Percentiles rank a stretch among this genome's conserved stretches.
These are phyloP conservation scores for Scheffersomyces insectosa DNA, from an alignment of 1,139 yeast species.

Conservation along the genomic window DNA sequence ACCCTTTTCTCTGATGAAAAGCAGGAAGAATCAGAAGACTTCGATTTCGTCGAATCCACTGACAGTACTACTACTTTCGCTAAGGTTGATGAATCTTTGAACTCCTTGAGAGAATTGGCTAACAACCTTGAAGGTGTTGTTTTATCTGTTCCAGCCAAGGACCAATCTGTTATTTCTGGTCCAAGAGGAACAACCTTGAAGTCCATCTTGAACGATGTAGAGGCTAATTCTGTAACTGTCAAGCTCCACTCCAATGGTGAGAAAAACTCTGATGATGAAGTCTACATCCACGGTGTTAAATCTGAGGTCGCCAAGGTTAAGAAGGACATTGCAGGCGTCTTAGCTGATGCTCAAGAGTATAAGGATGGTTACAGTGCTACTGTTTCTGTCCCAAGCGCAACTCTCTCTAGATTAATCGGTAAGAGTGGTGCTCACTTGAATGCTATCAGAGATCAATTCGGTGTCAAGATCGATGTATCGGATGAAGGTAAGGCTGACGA, in stretches of 20 bases:
- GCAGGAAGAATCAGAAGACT: constrained; percentile 30
- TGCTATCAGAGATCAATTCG: constrained; percentile 72
- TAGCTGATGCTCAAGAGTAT: constrained; percentile 63
- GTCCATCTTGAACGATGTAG: constrained; percentile 44
- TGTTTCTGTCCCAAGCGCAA: constrained; percentile 60
- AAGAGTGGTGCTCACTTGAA: constrained; percentile 78
- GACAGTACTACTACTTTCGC: constrained; percentile 36
- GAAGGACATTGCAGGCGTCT: constrained; percentile 52
- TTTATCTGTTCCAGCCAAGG: constrained; percentile 52
- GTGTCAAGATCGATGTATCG: constrained; percentile 70
- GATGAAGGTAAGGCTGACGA: constrained; percentile 25
- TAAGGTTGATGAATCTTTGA: constrained; percentile 50
- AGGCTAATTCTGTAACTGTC: constrained; percentile 40
- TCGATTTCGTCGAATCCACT: constrained; percentile 32
- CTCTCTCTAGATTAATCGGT: constrained; percentile 83
- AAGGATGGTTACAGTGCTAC: constrained; percentile 58
- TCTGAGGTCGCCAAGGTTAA: constrained; percentile 54
- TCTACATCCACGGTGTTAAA: constrained; percentile 64
- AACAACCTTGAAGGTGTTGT: constrained; percentile 52
- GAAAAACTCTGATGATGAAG: constrained; percentile 51
- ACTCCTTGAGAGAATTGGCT: constrained; percentile 61
- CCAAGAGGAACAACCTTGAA: constrained; percentile 59
- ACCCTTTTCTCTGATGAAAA: constrained; percentile 37
- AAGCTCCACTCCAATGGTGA: constrained; percentile 41
- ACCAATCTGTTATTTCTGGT: constrained; percentile 62